Evolutionary conservation across 2,329 filamentous ascomycete species (phyloP).

Genomic region (Ophiostoma sp.): DNA sequence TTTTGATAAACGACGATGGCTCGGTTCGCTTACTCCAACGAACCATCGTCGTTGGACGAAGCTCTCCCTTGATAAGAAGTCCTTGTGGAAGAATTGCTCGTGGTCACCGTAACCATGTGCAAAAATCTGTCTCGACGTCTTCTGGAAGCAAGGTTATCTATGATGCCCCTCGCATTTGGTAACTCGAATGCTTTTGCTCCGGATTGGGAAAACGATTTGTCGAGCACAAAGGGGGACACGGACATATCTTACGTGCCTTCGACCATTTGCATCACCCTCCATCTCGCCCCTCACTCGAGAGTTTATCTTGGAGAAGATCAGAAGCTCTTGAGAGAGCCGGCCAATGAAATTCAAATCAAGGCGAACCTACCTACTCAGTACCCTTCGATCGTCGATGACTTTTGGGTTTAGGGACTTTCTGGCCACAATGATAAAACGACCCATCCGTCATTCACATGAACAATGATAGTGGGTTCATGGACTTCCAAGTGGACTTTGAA

Average conservation of each 20-base stretch:
- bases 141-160: background rate
- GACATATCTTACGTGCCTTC: background rate
- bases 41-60: background rate
- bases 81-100: background rate
- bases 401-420: background rate
- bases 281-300: background rate
- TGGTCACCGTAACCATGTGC: background rate
- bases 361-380: background rate
- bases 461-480: background rate
- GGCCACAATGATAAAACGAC: background rate
- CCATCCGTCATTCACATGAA: background rate
- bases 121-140: background rate
- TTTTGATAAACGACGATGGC: background rate
- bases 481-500: background rate
- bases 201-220: background rate
- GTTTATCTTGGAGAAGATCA: background rate
- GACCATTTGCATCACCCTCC: background rate
- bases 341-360: background rate
- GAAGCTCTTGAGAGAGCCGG: background rate
- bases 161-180: background rate
- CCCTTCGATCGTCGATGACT: background rate
- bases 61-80: conserved; percentile 4
- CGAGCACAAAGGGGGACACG: background rate
- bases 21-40: background rate
- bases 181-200: background rate